Base-by-base conservation (phyloP, 768 basidiomycete species). In the Porphyrellus cyaneotinctus region DNA sequence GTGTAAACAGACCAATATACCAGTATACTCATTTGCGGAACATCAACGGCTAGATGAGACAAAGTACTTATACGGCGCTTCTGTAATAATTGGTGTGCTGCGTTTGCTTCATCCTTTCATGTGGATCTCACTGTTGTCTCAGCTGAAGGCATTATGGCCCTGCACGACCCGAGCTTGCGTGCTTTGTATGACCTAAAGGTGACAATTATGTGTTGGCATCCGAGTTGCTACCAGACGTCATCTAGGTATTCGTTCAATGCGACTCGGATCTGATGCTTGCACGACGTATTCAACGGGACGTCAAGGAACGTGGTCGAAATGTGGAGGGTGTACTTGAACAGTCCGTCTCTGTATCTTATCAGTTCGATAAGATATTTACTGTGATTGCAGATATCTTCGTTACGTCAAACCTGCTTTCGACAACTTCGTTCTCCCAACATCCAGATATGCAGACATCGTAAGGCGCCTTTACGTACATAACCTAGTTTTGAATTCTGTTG, bases 251-350 rank as follows among this genome's bases (percentile, higher is more conserved):
- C 57, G 92, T 94, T 8, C 91, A 95, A 74, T 90, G 88, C 53
- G 94, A 98, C 66, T 87, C 94, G 9, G 97, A 99, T 68, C 74
- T 98, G 20, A 99, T 99, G 97, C 85, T 99, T 43, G 92, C 95
- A 1, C 83, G 97, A 52, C 83, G 97, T 35, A 87, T 99, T 49
- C 77, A 82, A 57, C 78, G 97, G 49, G 97, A 98, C 63, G 81
- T 91, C 17, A 80, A 83, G 61, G 94, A 99, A 67, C 81, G 97
- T 41, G 91, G 91, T 0, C 75, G 97, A 49, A 84, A 78, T 50
- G 86, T 97, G 0, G 83, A 85, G 4, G 95, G 95, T 2, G 81
- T 97, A 44, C 78, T 97, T 11, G 90, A 94, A 62, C 94, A 97
- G 87, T 91, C 59, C 54, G 80, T 66, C 59, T 43, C 31, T 22